Evolutionary conservation across 257 asterid genomes (phyloP), one percentile per base, ranked within the genome.

Genomic region (Przewalskia tangutica): DNA sequence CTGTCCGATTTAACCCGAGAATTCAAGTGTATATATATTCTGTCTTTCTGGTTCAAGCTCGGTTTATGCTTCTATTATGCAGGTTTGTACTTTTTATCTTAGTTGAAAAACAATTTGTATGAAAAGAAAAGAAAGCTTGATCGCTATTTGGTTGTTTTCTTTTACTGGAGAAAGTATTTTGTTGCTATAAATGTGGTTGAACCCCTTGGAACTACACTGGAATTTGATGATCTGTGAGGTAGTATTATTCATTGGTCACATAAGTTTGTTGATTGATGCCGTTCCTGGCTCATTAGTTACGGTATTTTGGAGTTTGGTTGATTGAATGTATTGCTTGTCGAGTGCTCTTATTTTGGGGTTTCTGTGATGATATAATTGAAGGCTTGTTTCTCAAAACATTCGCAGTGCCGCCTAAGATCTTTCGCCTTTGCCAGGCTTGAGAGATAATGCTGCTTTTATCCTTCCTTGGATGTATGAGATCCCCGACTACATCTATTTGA

Each of bases 361-460:
- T 48, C 59, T 20, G 77, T 71, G 79, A 71, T 42, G 50, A 14
- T 73, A 10, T 20, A 4, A 3, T 73, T 73, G 79, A 73, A 73
- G 64, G 55, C 44, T 48, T 73, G 60, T 73, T 48, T 73, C 60
- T 48, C 79, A 48, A 73, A 73, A 73, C 79, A 73, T 73, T 71
- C 42, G 62, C 71, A 40, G 27, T 56, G 44, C 66, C 6, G 42
- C 27, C 42, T 16, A 70, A 70, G 80, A 40, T 78, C 55, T 58
- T 78, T 58, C n/a, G 44, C 79, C 79, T 48, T 48, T 23, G 23
- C 60, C 60, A 0, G 44, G 79, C 79, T 48, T 75, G 54, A 58
- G 20, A 18, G 36, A 75, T 73, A 56, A 20, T 20, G 8, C 64
- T 59, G 71, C 34, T 73, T 73, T 7, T 20, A 53, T 9, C 62